Evolutionary conservation across 805 yeast genomes (phyloP), one percentile per base, ranked within the genome.

Genomic region (Maudiozyma turicensis): DNA sequence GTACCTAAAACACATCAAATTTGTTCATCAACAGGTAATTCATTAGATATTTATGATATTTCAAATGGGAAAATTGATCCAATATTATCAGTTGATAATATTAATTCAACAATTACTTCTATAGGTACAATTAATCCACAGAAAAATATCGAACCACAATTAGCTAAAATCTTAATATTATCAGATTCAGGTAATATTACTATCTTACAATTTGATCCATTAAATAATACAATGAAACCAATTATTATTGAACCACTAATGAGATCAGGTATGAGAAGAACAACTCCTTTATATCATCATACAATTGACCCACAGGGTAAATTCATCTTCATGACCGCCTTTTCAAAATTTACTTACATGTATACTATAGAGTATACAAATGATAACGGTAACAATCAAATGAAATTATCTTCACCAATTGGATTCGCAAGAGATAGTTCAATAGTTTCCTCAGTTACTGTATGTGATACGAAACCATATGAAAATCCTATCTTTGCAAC

Each of bases 401-500:
- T 20, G 61, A 3, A 51, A 5, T 13, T 87, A 1, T 76, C 86
- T 2, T 79, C 95, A 0, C 96, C 96, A 0, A 64, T 89, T 44
- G 95, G 86, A 53, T 81, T 85, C 1, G 71, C 73, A 42, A 67
- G 77, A 31, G 71, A 79, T 6, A 66, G 71, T 33, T 56, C 67
- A 0, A 59, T 88, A 8, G 80, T 89, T 0, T 68, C 84, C 33
- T 64, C 64, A 13, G 58, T 81, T 2, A 65, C 76, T 14, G 83
- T 84, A 0, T 60, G 91, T 44, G 95, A 89, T 60, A 84, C 82
- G 2, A 86, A 83, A 0, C 83, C 74, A 62, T 50, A 39, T 14
- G 93, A 84, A 15, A 89, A 88, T 58, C 98, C 98, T 0, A 61
- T 80, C 8, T 91, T 90, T 74, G 95, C 88, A 0, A 75, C 90